These are phyloP conservation scores for Chaetothyriales sp. DNA, from an alignment of 2,329 filamentous ascomycete species.

Conservation along the genomic window DNA sequence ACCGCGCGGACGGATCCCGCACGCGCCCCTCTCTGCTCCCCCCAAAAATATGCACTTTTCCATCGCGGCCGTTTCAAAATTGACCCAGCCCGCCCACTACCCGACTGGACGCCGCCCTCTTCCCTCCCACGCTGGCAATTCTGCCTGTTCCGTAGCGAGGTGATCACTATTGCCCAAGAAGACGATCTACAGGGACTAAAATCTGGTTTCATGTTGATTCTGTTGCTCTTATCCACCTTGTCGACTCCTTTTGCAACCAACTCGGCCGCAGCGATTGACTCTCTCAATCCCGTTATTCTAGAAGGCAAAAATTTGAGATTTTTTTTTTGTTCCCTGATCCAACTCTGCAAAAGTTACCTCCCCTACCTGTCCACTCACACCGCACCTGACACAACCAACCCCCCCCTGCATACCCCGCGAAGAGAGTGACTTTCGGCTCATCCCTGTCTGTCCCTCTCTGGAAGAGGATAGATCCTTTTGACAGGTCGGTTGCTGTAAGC, in stretches of 20 bases:
- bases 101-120: neutral
- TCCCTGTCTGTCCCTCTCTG: neutral
- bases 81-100: neutral
- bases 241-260: neutral
- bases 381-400: neutral
- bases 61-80: neutral
- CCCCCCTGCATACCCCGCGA: neutral
- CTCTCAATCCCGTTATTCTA: neutral
- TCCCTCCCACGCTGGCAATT: neutral
- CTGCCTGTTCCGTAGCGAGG: neutral
- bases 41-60: neutral
- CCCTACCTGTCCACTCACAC: neutral
- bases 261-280: too few relatives aligned
- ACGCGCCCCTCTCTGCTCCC: too few relatives aligned
- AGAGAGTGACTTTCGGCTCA: neutral
- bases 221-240: neutral
- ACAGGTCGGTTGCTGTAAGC: neutral
- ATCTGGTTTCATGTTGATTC: neutral
- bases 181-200: neutral
- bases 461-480: neutral
- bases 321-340: neutral
- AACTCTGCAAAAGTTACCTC: too few relatives aligned
- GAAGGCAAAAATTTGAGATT: neutral
- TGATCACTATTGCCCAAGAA: neutral
- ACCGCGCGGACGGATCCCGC: neutral